phyloP scores from a whole-genome alignment of 768 basidiomycete species.

The Lepiota subincarnata region DNA sequence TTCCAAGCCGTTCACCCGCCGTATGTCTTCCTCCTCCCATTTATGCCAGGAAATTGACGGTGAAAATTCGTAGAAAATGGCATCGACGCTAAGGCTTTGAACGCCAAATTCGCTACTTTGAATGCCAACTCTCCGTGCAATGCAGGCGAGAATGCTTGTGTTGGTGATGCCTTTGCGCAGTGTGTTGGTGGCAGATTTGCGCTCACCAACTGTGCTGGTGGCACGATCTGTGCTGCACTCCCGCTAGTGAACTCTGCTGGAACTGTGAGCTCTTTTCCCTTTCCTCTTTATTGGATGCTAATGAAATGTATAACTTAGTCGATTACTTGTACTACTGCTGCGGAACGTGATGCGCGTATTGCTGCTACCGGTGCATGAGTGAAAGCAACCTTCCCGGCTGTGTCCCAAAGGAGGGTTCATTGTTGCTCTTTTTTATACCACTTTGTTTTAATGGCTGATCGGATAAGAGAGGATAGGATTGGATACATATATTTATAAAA shows the following conservation, averaged over 20 bases:
- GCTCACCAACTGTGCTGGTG: slow-evolving; percentile 31
- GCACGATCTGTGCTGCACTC: slow-evolving; percentile 42
- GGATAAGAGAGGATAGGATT: neutral
- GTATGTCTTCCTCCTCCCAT: neutral
- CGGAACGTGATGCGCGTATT: slow-evolving; percentile 43
- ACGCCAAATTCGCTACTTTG: slow-evolving; percentile 48
- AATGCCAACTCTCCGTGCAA: slow-evolving; percentile 43
- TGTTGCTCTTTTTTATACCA: neutral
- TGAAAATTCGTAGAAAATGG: slow-evolving; percentile 34
- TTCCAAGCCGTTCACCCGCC: slow-evolving; percentile 24
- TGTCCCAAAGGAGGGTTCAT: neutral
- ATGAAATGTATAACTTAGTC: slow-evolving; percentile 17
- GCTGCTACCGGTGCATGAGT: slow-evolving; percentile 31
- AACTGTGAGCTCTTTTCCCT: slow-evolving; percentile 21
- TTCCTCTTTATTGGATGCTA: neutral
- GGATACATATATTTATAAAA: neutral
- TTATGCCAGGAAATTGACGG: no score
- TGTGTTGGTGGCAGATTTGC: slow-evolving; percentile 48
- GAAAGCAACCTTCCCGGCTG: neutral
- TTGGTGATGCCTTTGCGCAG: slow-evolving; percentile 44
- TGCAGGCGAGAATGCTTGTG: slow-evolving; percentile 42
- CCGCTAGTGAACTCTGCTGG: slow-evolving; percentile 52
- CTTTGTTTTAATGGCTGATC: neutral
- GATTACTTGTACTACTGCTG: slow-evolving; percentile 44
- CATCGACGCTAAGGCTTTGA: slow-evolving; percentile 45